Evolutionary conservation across 139 green algal species (phyloP).

Genomic region (Deuterostichococcus epilithicus): DNA sequence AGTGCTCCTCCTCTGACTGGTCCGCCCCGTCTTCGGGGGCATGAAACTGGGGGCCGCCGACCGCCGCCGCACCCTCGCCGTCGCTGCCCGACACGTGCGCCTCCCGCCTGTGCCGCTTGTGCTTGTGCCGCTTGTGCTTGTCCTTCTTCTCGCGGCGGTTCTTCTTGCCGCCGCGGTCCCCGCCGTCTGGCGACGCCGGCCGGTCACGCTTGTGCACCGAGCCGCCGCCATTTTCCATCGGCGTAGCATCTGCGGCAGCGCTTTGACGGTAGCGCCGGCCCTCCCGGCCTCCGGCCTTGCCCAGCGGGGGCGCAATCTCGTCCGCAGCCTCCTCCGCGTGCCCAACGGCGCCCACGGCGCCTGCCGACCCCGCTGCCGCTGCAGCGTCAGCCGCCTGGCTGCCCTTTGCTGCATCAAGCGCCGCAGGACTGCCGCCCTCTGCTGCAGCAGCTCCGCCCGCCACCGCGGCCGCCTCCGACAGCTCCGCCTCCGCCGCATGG

Average conservation of each 20-base stretch:
- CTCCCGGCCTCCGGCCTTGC: neutral
- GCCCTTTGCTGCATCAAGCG: too few relatives aligned
- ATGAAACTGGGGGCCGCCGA: constrained; percentile 3
- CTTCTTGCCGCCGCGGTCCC: neutral
- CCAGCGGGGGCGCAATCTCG: too few relatives aligned
- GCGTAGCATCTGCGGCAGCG: too few relatives aligned
- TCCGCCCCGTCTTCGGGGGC: constrained; percentile 44
- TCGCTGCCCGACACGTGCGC: neutral
- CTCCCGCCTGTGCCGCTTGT: neutral
- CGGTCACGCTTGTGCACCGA: neutral
- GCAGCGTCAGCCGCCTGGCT: neutral
- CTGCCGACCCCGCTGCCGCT: neutral
- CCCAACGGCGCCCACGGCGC: neutral
- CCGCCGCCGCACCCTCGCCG: neutral
- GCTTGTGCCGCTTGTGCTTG: constrained; percentile 17
- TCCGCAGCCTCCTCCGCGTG: neutral
- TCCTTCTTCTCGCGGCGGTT: neutral
- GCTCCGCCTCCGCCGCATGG: too few relatives aligned
- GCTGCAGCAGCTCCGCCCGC: too few relatives aligned
- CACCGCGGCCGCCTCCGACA: too few relatives aligned
- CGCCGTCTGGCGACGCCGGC: neutral
- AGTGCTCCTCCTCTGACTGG: constrained; percentile 56
- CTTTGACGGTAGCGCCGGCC: neutral
- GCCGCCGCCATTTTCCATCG: too few relatives aligned
- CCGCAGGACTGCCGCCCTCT: neutral